A percentile compares a stretch with the other conserved stretches of the same genome.
These are phyloP conservation scores for Symbiodinium pilosum DNA, from an alignment of 73 alveolate genomes.

Conservation along the genomic window DNA sequence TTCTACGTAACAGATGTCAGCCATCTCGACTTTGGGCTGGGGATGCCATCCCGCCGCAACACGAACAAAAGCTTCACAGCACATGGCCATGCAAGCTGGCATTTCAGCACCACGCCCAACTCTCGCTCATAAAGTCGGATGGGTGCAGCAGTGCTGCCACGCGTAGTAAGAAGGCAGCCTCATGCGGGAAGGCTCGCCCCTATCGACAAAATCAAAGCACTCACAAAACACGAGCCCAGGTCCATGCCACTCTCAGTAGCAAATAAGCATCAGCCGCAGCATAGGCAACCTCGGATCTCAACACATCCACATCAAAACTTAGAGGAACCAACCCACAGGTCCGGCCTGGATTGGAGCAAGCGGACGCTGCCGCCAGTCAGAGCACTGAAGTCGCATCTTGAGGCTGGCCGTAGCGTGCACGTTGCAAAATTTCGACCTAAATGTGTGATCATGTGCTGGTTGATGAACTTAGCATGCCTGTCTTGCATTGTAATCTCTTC, in stretches of 20 bases:
- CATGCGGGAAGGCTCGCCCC: background rate
- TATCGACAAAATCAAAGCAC: too few species aligned
- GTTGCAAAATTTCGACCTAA: background rate
- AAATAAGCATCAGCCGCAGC: background rate
- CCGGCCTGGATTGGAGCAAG: background rate
- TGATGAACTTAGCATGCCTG: too few species aligned
- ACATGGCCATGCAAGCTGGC: background rate
- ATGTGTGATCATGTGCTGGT: too few species aligned
- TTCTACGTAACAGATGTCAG: too few species aligned
- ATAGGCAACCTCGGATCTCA: background rate
- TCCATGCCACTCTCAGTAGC: background rate
- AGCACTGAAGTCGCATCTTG: background rate
- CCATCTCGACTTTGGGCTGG: too few species aligned
- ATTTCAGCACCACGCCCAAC: background rate
- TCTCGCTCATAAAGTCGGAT: background rate
- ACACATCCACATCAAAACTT: too few species aligned
- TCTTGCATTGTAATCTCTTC: too few species aligned
- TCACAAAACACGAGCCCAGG: background rate
- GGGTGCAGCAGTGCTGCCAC: background rate
- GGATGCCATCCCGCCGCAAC: too few species aligned
- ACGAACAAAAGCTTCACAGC: background rate
- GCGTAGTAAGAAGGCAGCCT: background rate
- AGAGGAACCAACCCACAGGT: too few species aligned
- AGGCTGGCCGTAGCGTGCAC: background rate
- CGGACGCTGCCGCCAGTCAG: constrained; percentile 17